Percentiles rank a stretch among this genome's conserved stretches.
phyloP scores from a whole-genome alignment of 1,139 yeast species.

The Scheffersomyces insectosa region DNA sequence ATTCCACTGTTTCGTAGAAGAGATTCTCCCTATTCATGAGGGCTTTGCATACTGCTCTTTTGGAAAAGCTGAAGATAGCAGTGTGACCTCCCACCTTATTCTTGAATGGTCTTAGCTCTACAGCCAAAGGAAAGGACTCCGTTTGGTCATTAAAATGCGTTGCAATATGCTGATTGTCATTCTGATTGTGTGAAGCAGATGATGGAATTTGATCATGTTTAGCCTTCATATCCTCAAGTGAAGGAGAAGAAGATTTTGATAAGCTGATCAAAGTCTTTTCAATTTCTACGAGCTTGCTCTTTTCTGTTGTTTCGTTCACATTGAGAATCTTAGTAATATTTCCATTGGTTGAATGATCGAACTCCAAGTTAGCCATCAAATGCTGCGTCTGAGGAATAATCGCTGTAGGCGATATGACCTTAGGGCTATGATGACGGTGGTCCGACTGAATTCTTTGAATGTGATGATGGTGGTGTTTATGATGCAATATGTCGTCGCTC shows the following conservation, averaged over 20 bases:
- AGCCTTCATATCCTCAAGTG: constrained; percentile 4
- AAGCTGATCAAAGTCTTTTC: constrained; percentile 1
- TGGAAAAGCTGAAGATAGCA: constrained; percentile 89
- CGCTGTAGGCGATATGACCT: neutral
- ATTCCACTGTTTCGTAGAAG: constrained; percentile 89
- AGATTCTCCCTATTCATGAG: constrained; percentile 83
- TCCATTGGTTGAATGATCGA: constrained; percentile 33
- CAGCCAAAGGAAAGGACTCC: constrained; percentile 63
- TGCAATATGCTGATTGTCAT: too few species aligned
- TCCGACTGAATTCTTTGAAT: neutral
- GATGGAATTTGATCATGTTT: neutral
- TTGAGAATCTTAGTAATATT: constrained; percentile 29
- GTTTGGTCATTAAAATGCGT: constrained; percentile 1
- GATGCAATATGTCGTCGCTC: neutral
- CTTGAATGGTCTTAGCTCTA: constrained; percentile 82
- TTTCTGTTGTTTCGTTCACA: neutral
- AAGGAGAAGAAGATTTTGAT: constrained; percentile 5
- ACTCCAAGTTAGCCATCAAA: constrained; percentile 39
- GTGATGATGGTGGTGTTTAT: neutral
- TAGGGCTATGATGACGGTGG: neutral
- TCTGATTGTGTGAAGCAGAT: too few species aligned
- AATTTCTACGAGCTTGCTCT: constrained; percentile 3
- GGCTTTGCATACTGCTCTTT: constrained; percentile 94
- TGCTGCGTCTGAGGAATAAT: constrained; percentile 25
- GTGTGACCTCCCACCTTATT: constrained; percentile 98